Evolutionary conservation across 1,284 basidiomycete genomes (phyloP).

Genomic region (Cryptococcus sp.): DNA sequence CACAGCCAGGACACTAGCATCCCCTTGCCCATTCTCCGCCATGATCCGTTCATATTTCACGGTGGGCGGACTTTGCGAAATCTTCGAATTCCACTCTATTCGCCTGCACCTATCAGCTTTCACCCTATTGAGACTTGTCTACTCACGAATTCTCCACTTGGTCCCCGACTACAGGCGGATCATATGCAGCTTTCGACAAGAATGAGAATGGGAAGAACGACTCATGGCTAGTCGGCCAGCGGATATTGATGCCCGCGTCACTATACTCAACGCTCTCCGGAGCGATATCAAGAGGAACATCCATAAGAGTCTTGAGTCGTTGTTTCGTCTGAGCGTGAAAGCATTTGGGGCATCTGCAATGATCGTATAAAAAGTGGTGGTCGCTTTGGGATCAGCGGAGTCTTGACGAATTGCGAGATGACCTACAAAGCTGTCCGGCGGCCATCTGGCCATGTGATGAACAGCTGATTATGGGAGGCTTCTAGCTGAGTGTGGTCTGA

Average conservation of each 20-base stretch:
- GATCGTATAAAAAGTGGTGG: slow-evolving; percentile 70
- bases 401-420: not conserved
- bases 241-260: not conserved
- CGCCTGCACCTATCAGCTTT: slow-evolving; percentile 52
- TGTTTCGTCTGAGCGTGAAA: slow-evolving; percentile 89
- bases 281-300: not conserved
- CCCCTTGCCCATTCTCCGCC: slow-evolving; percentile 56
- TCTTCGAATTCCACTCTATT: slow-evolving; percentile 74
- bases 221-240: slow-evolving; percentile 58
- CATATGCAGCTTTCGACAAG: slow-evolving; percentile 29
- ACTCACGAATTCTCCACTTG: not conserved
- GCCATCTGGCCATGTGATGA: not conserved
- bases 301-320: slow-evolving; percentile 71
- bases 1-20: slow-evolving; percentile 65
- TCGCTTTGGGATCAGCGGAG: slow-evolving; percentile 51
- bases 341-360: slow-evolving; percentile 83
- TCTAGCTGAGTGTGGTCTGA: not conserved
- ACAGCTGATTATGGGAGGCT: not conserved
- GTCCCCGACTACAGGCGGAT: slow-evolving; percentile 22
- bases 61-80: slow-evolving; percentile 69
- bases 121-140: slow-evolving; percentile 5
- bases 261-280: not conserved
- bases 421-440: not conserved
- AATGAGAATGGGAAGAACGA: slow-evolving; percentile 67
- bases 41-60: slow-evolving; percentile 74